A percentile compares a stretch with the other conserved stretches of the same genome.
Evolutionary conservation across 176 grass and related monocot species (phyloP).

Genomic region (Elaeis guineensis): DNA sequence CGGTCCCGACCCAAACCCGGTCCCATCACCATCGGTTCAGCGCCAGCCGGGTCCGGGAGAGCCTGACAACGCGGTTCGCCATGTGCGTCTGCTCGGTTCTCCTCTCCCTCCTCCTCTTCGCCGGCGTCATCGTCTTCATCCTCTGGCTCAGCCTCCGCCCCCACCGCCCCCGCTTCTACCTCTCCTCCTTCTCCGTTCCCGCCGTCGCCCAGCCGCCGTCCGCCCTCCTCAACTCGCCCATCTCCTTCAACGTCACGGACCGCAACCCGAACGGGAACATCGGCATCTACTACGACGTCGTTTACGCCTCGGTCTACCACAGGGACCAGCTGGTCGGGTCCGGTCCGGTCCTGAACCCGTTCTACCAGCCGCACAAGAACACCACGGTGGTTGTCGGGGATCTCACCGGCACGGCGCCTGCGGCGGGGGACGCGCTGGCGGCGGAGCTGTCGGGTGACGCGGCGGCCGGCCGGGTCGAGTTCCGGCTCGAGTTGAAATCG

Average conservation of each 20-base stretch:
- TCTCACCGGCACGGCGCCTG: conserved; percentile 20
- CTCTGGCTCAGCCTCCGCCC: conserved; percentile 90
- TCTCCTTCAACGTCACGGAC: conserved; percentile 48
- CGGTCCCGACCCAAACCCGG: neutral
- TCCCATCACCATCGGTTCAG: neutral
- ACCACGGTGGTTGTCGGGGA: conserved; percentile 29
- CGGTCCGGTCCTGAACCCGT: conserved; percentile 27
- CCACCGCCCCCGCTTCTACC: conserved; percentile 54
- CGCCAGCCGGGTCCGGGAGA: neutral
- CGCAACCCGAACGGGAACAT: conserved; percentile 76
- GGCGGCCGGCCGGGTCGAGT: conserved; percentile 20
- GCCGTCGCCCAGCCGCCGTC: conserved; percentile 22
- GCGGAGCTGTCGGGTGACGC: conserved; percentile 30
- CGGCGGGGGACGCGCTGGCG: conserved; percentile 22
- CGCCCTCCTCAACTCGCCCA: conserved; percentile 13
- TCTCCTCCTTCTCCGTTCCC: conserved; percentile 37
- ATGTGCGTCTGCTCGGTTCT: conserved; percentile 52
- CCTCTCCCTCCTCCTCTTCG: conserved; percentile 41
- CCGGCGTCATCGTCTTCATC: conserved; percentile 59
- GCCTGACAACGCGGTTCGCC: conserved; percentile 27
- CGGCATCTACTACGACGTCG: conserved; percentile 42
- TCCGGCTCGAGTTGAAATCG: conserved; percentile 51
- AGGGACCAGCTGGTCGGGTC: conserved; percentile 36
- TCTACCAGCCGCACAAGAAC: conserved; percentile 69
- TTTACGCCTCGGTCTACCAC: conserved; percentile 50